These are phyloP conservation scores for Marasmius tenuissimus DNA, from an alignment of 1,284 basidiomycete species.

Conservation along the genomic window DNA sequence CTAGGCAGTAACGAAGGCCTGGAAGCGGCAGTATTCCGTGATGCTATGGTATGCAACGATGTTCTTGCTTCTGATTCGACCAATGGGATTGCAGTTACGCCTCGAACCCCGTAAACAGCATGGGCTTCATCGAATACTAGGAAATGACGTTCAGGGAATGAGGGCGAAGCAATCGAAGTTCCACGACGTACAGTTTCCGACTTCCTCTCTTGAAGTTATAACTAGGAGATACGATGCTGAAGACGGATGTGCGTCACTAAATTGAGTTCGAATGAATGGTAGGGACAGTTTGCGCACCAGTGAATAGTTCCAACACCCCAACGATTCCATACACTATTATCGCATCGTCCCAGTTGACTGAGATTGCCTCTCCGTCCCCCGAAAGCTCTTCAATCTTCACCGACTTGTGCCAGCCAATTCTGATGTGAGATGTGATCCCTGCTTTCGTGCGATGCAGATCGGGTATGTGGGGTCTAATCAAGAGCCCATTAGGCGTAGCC, in stretches of 20 bases:
- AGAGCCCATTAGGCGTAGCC: conserved; percentile 56
- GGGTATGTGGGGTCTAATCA: conserved; percentile 57
- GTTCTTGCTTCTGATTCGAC: conserved; percentile 56
- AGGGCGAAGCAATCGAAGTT: conserved; percentile 11
- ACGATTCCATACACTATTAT: conserved; percentile 72
- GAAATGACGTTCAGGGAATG: conserved; percentile 11
- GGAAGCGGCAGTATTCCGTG: conserved; percentile 41
- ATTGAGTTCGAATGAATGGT: not conserved
- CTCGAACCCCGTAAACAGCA: conserved; percentile 63
- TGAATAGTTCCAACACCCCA: conserved; percentile 67
- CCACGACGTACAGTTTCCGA: conserved; percentile 61
- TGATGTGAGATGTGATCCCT: conserved; percentile 38
- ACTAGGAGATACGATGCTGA: conserved; percentile 73
- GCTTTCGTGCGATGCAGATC: conserved; percentile 24
- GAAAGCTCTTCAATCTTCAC: conserved; percentile 55
- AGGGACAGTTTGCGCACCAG: conserved; percentile 43
- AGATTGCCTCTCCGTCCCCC: conserved; percentile 28
- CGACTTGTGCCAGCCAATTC: conserved; percentile 63
- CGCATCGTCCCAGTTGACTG: conserved; percentile 51
- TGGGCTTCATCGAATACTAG: conserved; percentile 63
- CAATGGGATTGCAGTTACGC: conserved; percentile 67
- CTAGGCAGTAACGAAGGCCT: conserved; percentile 44
- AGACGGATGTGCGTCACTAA: conserved; percentile 2
- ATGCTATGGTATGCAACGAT: conserved; percentile 48
- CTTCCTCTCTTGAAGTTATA: conserved; percentile 55